Conservation (phyloP, 768 basidiomycete species). For the Paxillus involutus region DNA sequence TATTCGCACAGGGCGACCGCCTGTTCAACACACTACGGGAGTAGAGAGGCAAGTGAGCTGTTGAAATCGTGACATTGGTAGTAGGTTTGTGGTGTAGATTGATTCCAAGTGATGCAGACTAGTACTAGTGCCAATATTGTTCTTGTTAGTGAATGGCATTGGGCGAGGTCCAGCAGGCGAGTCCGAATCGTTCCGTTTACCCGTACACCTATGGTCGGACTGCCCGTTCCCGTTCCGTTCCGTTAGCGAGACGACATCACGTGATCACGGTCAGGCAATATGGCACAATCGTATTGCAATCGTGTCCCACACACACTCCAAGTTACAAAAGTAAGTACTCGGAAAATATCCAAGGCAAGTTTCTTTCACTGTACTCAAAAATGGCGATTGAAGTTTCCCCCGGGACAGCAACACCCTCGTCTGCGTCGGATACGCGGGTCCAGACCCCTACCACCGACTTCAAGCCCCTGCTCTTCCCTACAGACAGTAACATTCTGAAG, state of each 20-base stretch:
- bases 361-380: not conserved
- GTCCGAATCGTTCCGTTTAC: not conserved
- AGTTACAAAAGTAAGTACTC: conserved; percentile 6
- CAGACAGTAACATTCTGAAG: conserved; percentile 6
- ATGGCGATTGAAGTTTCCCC: conserved; percentile 27
- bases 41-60: conserved; percentile 16
- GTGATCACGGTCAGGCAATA: conserved; percentile 30
- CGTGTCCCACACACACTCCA: conserved; percentile 23
- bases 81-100: not conserved
- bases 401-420: conserved; percentile 27
- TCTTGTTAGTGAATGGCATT: not conserved
- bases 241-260: conserved; percentile 14
- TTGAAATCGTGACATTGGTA: not conserved
- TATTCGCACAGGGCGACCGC: conserved; percentile 67
- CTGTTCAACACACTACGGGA: conserved; percentile 71
- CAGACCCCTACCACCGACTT: conserved; percentile 29
- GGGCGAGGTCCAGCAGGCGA: not conserved
- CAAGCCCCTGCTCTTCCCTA: conserved; percentile 15
- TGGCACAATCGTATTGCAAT: conserved; percentile 34
- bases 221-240: conserved; percentile 5
- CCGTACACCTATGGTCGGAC: no score
- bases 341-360: not conserved
- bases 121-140: not conserved
- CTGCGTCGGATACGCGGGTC: conserved; percentile 35
- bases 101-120: not conserved